Percentiles rank a stretch among this genome's conserved stretches.
These are phyloP conservation scores for Kokia cookei DNA, from an alignment of 441 rosid genomes.

Conservation along the genomic window DNA sequence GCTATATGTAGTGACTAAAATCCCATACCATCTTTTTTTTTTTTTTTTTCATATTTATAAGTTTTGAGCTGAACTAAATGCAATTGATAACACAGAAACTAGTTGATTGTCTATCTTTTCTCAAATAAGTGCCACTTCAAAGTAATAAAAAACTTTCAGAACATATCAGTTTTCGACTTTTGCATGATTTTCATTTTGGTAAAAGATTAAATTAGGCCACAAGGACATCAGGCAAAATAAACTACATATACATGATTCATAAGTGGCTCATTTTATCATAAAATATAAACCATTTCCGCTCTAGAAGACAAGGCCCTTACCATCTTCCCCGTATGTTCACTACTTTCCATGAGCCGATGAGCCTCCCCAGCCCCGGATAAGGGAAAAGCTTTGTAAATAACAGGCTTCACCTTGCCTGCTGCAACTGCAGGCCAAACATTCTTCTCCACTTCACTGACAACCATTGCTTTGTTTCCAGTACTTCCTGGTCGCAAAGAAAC, in stretches of 20 bases:
- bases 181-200: not conserved
- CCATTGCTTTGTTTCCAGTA: conserved; percentile 58
- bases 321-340: conserved; percentile 74
- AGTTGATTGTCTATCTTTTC: not conserved
- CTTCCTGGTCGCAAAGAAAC: conserved; percentile 69
- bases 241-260: not conserved
- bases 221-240: not conserved
- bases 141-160: not conserved
- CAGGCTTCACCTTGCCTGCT: conserved; percentile 70
- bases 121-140: not conserved
- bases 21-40: not conserved
- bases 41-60: not conserved
- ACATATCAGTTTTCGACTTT: not conserved
- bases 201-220: not conserved
- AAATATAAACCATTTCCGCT: not conserved
- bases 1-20: conserved; percentile 36
- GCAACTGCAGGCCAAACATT: conserved; percentile 77
- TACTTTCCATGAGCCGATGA: conserved; percentile 74
- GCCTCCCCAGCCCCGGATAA: conserved; percentile 66
- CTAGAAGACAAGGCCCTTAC: not conserved
- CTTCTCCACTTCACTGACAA: conserved; percentile 75
- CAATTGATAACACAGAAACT: not conserved
- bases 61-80: not conserved
- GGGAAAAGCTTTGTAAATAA: conserved; percentile 48
- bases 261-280: not conserved